Base-by-base conservation (phyloP, 306 rosid genomes). In the Trifolium subterraneum region DNA sequence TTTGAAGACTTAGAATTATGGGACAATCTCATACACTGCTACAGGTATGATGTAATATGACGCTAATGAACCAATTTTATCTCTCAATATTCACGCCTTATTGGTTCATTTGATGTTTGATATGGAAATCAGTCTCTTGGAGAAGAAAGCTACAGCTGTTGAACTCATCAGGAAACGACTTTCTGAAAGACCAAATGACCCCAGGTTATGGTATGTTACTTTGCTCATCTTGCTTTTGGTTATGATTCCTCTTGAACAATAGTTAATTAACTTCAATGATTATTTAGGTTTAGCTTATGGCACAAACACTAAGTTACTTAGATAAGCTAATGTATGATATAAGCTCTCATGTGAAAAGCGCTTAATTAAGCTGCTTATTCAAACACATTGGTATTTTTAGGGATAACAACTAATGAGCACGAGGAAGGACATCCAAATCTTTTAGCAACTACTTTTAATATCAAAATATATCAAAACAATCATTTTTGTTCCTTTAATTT, bases 61-160 rank as follows among this genome's bases (percentile, higher is more conserved):
- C 20, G 48, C 68, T 45, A 74, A 60, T 64, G 31, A 42, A 56
- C 64, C 15, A 20, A 77, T 15, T 51, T 39, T 39, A 38, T 10
- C 59, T 29, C 72, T 33, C 68, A 15, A 36, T 44, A 42, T 68
- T 71, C 73, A 5, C 78, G 42, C 29, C 59, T 71, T 70, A 13
- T 72, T 73, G 55, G 68, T 70, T 84, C 67, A 56, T 75, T 69
- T 72, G 72, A 70, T 68, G 23, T 70, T 70, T 68, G 50, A 63
- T 72, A 66, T 79, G 80, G 27, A 63, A 50, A 78, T 74, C 78
- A 94, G 98, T 77, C 70, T 94, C 51, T 48, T 94, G 89, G 91
- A 91, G 88, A 94, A 91, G 89, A 94, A 91, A 88, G 91, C 96
- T 84, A 89, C 93, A 3, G 98, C 97, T 56, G 98, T 91, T 79